Conservation (phyloP, 1,284 basidiomycete species). For the Naganishia cerealis region DNA sequence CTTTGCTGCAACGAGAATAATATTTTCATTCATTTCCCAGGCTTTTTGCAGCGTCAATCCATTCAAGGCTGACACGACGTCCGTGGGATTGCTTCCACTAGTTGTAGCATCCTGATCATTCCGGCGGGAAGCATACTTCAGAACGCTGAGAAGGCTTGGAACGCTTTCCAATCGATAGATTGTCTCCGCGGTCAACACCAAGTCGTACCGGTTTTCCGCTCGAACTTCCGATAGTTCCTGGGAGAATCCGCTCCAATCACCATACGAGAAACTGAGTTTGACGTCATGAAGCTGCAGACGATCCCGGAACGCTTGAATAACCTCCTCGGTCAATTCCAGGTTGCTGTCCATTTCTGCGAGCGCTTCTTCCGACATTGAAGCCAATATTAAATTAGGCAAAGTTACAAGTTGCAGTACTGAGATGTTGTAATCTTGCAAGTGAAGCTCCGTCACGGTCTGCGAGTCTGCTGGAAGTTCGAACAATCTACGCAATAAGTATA, state of each 20-base stretch:
- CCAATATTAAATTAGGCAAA: conserved; percentile 80
- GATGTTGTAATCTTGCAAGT: conserved; percentile 90
- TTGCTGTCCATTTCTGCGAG: conserved; percentile 42
- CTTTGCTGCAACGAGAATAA: conserved; percentile 52
- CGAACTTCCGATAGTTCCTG: conserved; percentile 34
- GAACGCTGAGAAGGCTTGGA: conserved; percentile 62
- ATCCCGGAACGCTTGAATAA: conserved; percentile 66
- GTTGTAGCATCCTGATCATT: conserved; percentile 39
- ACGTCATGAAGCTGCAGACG: conserved; percentile 63
- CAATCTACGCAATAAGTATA: conserved; percentile 68
- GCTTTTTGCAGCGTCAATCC: conserved; percentile 22
- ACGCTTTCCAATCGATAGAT: conserved; percentile 77
- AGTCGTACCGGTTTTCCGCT: conserved; percentile 59
- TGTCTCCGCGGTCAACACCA: conserved; percentile 87
- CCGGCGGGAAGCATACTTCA: conserved; percentile 41
- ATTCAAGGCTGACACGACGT: conserved; percentile 13
- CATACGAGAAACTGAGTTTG: conserved; percentile 72
- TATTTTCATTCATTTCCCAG: conserved; percentile 32
- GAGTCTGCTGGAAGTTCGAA: conserved; percentile 53
- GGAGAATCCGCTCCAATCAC: conserved; percentile 65
- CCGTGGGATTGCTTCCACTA: conserved; percentile 38
- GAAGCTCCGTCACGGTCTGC: conserved; percentile 59
- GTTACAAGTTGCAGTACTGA: conserved; percentile 79
- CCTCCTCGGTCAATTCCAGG: conserved; percentile 64
- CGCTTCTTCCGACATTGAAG: conserved; percentile 48